Percentiles rank a stretch among this genome's conserved stretches.
phyloP scores from a whole-genome alignment of 495 filamentous ascomycete genomes.

The Penicillium maclennaniae region DNA sequence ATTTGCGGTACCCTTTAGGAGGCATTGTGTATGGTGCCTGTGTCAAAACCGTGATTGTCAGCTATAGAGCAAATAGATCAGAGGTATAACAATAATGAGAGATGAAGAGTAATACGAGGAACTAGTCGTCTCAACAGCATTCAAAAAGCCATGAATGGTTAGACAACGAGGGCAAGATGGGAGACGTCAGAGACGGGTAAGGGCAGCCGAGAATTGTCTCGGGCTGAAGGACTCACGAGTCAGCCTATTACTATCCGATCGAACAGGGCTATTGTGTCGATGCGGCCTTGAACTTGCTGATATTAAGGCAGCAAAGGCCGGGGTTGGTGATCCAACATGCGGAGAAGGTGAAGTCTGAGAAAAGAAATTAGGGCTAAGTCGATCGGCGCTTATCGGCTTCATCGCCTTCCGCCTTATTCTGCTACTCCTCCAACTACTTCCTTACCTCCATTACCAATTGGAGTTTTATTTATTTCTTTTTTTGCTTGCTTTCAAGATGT shows the following conservation, averaged over 20 bases:
- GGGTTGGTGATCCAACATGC: slow-evolving; percentile 4
- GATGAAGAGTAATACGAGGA: neutral
- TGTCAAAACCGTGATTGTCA: neutral
- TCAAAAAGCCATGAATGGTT: neutral
- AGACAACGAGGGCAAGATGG: neutral
- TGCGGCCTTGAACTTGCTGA: neutral
- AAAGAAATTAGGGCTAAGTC: slow-evolving; percentile 35
- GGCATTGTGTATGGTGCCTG: slow-evolving; percentile 21
- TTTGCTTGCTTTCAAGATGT: slow-evolving; percentile 30
- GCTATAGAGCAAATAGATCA: slow-evolving; percentile 3
- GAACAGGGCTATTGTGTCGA: neutral
- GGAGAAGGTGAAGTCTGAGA: slow-evolving; percentile 19
- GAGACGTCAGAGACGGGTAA: slow-evolving; percentile 20
- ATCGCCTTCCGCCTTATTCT: slow-evolving; percentile 29
- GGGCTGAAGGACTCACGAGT: slow-evolving; percentile 13
- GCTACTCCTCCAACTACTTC: slow-evolving; percentile 18
- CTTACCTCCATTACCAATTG: slow-evolving; percentile 5
- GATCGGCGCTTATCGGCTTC: slow-evolving; percentile 31
- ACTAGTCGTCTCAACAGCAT: neutral
- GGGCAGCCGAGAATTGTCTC: slow-evolving; percentile 16
- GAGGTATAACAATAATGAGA: neutral
- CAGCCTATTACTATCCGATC: neutral
- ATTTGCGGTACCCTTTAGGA: slow-evolving; percentile 21
- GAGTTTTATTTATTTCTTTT: slow-evolving; percentile 9
- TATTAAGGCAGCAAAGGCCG: neutral